Base-by-base conservation (phyloP, 179 eudicot genomes). In the Silene vulgaris region DNA sequence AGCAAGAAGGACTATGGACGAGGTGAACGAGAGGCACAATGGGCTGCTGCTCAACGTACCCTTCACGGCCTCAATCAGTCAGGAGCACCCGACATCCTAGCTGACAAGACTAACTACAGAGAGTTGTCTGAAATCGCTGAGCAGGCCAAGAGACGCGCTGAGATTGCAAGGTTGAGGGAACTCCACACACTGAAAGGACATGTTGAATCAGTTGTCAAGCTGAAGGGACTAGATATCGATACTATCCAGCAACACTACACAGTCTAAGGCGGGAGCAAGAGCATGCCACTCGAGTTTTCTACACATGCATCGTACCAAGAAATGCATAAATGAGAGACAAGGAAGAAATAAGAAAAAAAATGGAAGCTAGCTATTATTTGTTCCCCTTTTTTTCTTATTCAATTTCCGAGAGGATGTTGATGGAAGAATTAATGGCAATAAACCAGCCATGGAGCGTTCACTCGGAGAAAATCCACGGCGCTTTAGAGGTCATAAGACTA, bases 11-110 rank as follows among this genome's bases (percentile, higher is more conserved):
- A 92, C 64, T 92, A 89, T 40, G 96, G 97, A 21, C 83, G 78
- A 48, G 96, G 92, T 11, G 96, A 92, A 71, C 88, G 97, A 83
- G 98, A 93, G 79, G 98, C 98, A 7, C 96, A 91, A 74, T 93
- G 96, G 98, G 97, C 92, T 21, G 43, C 81, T 74, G 92, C 90
- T 19, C 98, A 93, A 83, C 87, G 97, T 64, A 89, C 98, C 1
- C 84, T 86, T 28, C 97, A 89, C 26, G 97, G 95, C 16, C 94
- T 93, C 30, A 87, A 87, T n/a, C 82, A 90, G 17, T 86, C 90
- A 43, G 84, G 81, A 3, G n/a, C 82, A 4, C 23, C 84, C 2
- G 90, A 84, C 3, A 68, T 88, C 7, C 82, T 90, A 48, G 80
- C 77, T 14, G 96, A 91, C 78, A 91, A 91, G 74, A 88, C 66